Evolutionary conservation across 2,329 filamentous ascomycete genomes (phyloP), one percentile per base, ranked within the genome.

Genomic region (Aotearoamyces nothofagi): DNA sequence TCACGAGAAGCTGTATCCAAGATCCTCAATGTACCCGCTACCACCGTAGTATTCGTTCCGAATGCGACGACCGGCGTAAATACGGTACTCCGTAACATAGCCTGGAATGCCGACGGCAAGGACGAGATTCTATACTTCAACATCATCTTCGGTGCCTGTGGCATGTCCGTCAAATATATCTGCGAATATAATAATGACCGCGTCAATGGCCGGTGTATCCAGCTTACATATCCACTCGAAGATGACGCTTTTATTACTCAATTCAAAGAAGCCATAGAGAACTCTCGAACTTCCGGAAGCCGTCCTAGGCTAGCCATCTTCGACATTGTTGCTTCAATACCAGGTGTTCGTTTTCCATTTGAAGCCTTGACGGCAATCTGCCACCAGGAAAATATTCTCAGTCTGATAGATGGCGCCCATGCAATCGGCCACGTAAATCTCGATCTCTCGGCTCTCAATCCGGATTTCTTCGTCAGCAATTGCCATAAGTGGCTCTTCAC

Each of bases 401-500:
- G 77, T 41, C 57, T 82, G 12, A 58, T 93, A 20, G 87, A 96
- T 48, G 86, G 70, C 10, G 87, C 87, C 0, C 87, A 96, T 52
- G 77, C 78, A 1, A 56, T 92, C 14, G 87, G 87, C 2, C 78
- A 90, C 52, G 63, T 93, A 5, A 60, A 66, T 1, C 51, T 94
- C 5, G 69, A 92, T 50, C 54, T 94, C 9, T 38, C 47, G 0
- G 50, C 54, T 4, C 55, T 84, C 3, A 68, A 84, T 37, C 75
- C 83, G 0, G 86, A 94, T 51, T 94, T 92, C 55, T 81, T 92
- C 45, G 66, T 87, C 9, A 77, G 66, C 31, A 94, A 94, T 50
- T 81, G 74, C 42, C 81, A 92, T 58, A 92, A 92, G 58, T 96
- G 87, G 87, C 69, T 94, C 5, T 75, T 71, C 45, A 69, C 71